A percentile compares a stretch with the other conserved stretches of the same genome.
Conservation (phyloP, 2,329 filamentous ascomycete genomes). For the Tricladium varicosporioides region DNA sequence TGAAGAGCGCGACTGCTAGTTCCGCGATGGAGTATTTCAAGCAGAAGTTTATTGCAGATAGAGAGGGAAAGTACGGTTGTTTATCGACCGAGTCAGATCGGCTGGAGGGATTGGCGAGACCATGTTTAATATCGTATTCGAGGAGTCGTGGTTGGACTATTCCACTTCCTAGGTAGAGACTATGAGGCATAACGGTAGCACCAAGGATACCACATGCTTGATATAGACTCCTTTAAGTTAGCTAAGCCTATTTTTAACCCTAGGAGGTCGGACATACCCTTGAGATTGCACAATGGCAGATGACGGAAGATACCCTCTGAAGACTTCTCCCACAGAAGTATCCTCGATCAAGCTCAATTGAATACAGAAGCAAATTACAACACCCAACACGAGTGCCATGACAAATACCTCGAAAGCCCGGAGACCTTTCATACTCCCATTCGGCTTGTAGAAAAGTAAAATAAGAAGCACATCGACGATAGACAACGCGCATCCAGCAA, state of each 20-base stretch:
- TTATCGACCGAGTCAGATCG: conserved; percentile 36
- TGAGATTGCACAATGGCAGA: conserved; percentile 54
- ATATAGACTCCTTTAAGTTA: conserved; percentile 47
- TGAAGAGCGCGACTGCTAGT: conserved; percentile 70
- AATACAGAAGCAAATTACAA: conserved; percentile 69
- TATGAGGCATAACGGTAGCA: conserved; percentile 73
- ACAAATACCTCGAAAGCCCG: conserved; percentile 66
- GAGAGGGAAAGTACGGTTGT: conserved; percentile 66
- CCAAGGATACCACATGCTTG: conserved; percentile 75
- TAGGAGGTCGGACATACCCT: conserved; percentile 38
- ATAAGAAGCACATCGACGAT: conserved; percentile 68
- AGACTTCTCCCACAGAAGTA: conserved; percentile 56
- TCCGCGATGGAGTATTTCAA: conserved; percentile 73
- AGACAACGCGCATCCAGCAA: conserved; percentile 66
- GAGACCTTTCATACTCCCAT: conserved; percentile 55
- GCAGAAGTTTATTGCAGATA: conserved; percentile 69
- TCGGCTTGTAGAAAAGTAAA: conserved; percentile 62
- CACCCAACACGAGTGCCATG: conserved; percentile 60
- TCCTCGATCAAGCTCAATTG: conserved; percentile 61
- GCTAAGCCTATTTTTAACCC: background rate
- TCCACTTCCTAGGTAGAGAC: conserved; percentile 65
- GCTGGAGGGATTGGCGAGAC: conserved; percentile 41
- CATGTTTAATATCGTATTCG: conserved; percentile 59
- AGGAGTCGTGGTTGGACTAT: conserved; percentile 66
- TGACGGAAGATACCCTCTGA: conserved; percentile 64